A percentile compares a stretch with the other conserved stretches of the same genome.
These are phyloP conservation scores for Colletotrichum sansevieriae DNA, from an alignment of 2,329 filamentous ascomycete species.

Conservation along the genomic window DNA sequence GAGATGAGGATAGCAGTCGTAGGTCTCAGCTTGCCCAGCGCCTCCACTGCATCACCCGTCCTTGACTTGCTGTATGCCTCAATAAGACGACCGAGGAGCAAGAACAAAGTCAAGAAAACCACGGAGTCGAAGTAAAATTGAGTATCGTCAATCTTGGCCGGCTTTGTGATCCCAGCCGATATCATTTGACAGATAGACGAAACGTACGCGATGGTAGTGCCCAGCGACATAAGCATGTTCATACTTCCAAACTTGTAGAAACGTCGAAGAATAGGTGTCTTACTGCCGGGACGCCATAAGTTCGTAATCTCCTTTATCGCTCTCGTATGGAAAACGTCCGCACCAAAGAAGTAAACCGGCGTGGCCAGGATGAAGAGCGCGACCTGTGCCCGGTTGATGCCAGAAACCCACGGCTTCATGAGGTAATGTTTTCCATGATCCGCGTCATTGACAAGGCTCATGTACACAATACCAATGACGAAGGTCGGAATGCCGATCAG, in stretches of 20 bases:
- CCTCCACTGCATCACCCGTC: constrained; percentile 86
- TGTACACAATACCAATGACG: constrained; percentile 89
- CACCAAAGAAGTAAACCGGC: constrained; percentile 87
- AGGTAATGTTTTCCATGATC: constrained; percentile 73
- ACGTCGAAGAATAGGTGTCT: constrained; percentile 77
- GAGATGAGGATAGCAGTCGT: constrained; percentile 80
- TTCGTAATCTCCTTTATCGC: constrained; percentile 83
- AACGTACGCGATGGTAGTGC: constrained; percentile 88
- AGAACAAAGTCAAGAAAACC: constrained; percentile 90
- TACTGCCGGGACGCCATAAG: constrained; percentile 83
- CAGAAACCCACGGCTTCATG: constrained; percentile 77
- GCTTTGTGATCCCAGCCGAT: constrained; percentile 61
- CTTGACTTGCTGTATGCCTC: constrained; percentile 94
- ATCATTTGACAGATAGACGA: constrained; percentile 85
- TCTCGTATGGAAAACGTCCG: constrained; percentile 85
- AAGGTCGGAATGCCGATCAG: constrained; percentile 84
- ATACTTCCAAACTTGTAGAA: constrained; percentile 97
- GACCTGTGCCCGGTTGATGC: constrained; percentile 83
- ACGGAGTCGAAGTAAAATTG: constrained; percentile 92
- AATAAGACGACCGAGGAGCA: constrained; percentile 79
- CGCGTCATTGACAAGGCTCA: constrained; percentile 78
- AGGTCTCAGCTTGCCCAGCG: constrained; percentile 82
- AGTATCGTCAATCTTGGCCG: constrained; percentile 57
- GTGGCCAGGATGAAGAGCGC: constrained; percentile 85
- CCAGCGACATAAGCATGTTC: constrained; percentile 93